Conservation (phyloP, 257 asterid genomes). For the Solanum dulcamara region DNA sequence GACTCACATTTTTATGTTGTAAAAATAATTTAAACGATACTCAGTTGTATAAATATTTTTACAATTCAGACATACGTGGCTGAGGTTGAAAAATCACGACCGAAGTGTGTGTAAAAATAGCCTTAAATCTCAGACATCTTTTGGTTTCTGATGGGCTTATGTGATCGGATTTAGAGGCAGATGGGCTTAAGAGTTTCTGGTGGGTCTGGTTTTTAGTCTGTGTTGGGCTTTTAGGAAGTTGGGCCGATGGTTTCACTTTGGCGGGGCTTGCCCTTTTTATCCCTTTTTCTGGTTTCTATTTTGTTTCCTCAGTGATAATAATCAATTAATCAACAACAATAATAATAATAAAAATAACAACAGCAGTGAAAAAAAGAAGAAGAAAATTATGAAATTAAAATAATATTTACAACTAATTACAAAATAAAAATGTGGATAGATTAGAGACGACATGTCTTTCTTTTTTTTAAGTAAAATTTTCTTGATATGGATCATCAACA, state of each 20-base stretch:
- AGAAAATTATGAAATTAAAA: not conserved
- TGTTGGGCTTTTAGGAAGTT: not conserved
- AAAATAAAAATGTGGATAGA: not conserved
- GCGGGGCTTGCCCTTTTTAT: not conserved
- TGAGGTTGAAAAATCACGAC: not conserved
- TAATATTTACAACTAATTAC: not conserved
- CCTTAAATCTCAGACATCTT: not conserved
- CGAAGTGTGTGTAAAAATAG: not conserved
- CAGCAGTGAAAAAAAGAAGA: no score
- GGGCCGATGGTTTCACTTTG: not conserved
- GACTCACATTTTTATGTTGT: no score
- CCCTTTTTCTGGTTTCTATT: not conserved
- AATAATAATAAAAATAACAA: no score
- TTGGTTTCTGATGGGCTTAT: not conserved
- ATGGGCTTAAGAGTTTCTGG: not conserved
- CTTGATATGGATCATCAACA: no score
- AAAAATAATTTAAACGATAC: no score
- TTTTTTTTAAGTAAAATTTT: no score
- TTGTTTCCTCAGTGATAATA: not conserved
- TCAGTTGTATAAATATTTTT: no score
- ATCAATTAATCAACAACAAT: no score
- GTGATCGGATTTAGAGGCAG: not conserved
- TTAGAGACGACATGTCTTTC: not conserved
- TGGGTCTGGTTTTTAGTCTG: not conserved
- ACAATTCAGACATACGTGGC: no score